Base-by-base conservation (phyloP, 176 grass and related monocot genomes). In the Aegilops longissima region DNA sequence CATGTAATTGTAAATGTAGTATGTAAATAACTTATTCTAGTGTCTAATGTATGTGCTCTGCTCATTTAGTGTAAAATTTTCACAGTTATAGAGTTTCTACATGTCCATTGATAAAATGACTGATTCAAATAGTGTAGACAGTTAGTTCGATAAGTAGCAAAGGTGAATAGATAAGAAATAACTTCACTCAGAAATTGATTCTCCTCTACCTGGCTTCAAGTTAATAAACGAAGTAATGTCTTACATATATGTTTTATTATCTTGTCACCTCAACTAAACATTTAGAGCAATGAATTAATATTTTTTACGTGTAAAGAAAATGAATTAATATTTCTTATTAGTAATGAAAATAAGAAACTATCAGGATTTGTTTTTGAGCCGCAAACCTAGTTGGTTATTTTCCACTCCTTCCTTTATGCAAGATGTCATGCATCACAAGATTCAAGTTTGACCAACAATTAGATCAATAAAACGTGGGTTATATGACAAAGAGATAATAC, bases 391-490 rank as follows among this genome's bases (percentile, higher is more conserved):
- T 77, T 73, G 6, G 12, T 25, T 9, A 6, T 24, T 56, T 77
- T 77, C 17, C 73, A 76, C 13, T 76, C 44, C 12, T 18, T 52
- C 52, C 73, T 1, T 52, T 76, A 51, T 31, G 73, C 42, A 76
- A 30, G 9, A 14, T 7, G 0, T 52, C 44, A 76, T 27, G 29
- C 73, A 76, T 76, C 44, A 51, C 44, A 52, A 76, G 44, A 76
- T 76, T 76, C 73, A 76, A 76, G 44, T 76, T 76, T 51, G 73
- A 76, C 73, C 44, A 76, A 76, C 73, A 76, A 76, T 47, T 76
- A 76, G 73, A 76, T 47, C 2, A 30, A 76, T 76, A 76, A 76
- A 76, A 4, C 18, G 16, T 76, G 73, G 73, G 5, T 52, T 76
- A 76, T 76, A 76, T 76, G 73, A 52, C 73, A 76, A 4, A 52